Evolutionary conservation across 306 rosid species (phyloP).

Genomic region (Quercus parvula): DNA sequence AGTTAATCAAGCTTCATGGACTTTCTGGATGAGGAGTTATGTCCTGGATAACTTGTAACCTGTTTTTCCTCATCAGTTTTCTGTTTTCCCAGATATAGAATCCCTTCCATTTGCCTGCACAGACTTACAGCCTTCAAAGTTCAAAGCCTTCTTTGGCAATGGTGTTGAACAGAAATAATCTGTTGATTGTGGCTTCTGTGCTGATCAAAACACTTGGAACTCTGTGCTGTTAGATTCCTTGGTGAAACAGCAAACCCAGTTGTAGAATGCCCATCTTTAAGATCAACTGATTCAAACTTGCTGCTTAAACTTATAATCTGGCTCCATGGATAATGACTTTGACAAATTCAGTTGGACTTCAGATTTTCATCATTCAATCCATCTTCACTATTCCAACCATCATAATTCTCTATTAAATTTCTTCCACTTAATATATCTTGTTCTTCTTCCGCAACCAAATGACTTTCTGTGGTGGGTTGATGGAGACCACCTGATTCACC

Average conservation of each 20-base stretch:
- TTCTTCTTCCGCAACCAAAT: conserved; percentile 81
- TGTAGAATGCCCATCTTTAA: conserved; percentile 24
- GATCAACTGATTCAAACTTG: conserved; percentile 32
- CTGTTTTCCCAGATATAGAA: conserved; percentile 23
- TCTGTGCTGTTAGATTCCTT: conserved; percentile 50
- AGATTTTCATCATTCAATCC: conserved; percentile 51
- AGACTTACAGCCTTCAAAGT: conserved; percentile 15
- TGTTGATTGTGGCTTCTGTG: conserved; percentile 9
- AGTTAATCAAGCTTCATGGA: conserved; percentile 29
- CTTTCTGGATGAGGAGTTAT: conserved; percentile 34
- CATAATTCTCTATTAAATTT: conserved; percentile 14
- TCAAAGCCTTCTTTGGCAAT: conserved; percentile 27
- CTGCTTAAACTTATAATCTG: conserved; percentile 32
- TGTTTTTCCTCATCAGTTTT: conserved; percentile 39
- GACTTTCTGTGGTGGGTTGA: conserved; percentile 17
- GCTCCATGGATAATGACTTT: conserved; percentile 24
- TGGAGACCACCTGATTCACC: conserved; percentile 1
- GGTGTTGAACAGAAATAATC: conserved; percentile 30
- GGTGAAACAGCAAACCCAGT: conserved; percentile 20
- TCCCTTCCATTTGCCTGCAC: conserved; percentile 16
- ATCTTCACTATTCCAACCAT: conserved; percentile 20
- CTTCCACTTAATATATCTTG: conserved; percentile 15
- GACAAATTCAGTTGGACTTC: conserved; percentile 48
- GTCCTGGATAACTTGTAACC: conserved; percentile 54
- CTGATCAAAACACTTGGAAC: conserved; percentile 46